Percentiles rank a stretch among this genome's conserved stretches.
Conservation (phyloP, 805 yeast species). For the Lipomyces yamadae region DNA sequence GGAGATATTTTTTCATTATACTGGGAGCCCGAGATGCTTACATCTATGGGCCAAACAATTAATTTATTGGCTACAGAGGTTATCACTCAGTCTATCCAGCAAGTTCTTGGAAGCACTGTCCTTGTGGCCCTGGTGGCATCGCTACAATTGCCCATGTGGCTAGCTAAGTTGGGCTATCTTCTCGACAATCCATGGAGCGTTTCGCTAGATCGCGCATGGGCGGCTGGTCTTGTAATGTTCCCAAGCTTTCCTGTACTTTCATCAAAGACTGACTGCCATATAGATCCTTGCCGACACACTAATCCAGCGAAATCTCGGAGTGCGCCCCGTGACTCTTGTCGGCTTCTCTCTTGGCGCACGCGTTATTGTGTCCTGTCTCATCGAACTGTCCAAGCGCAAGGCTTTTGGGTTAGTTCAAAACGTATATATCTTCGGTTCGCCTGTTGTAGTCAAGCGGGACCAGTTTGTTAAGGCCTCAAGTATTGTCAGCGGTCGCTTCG, state of each 20-base stretch:
- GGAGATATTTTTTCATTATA: slow-evolving; percentile 90
- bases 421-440: slow-evolving; percentile 86
- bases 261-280: slow-evolving; percentile 24
- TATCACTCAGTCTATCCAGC: slow-evolving; percentile 89
- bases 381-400: slow-evolving; percentile 82
- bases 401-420: slow-evolving; percentile 89
- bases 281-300: slow-evolving; percentile 86
- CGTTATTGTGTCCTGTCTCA: slow-evolving; percentile 84
- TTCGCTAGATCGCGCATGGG: slow-evolving; percentile 95
- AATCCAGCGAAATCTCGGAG: slow-evolving; percentile 84
- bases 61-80: slow-evolving; percentile 92
- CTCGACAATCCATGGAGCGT: slow-evolving; percentile 98
- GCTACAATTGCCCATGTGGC: slow-evolving; percentile 87
- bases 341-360: slow-evolving; percentile 96
- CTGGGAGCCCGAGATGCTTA: slow-evolving; percentile 99
- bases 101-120: slow-evolving; percentile 88
- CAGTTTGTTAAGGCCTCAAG: slow-evolving; percentile 78
- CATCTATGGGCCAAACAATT: slow-evolving; percentile 95
- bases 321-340: slow-evolving; percentile 86
- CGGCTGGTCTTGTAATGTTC: slow-evolving; percentile 63
- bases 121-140: slow-evolving; percentile 91
- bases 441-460: slow-evolving; percentile 77
- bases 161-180: slow-evolving; percentile 84
- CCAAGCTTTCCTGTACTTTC: too few species aligned
- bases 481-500: slow-evolving; percentile 85